A percentile compares a stretch with the other conserved stretches of the same genome.
Conservation (phyloP, 2,329 filamentous ascomycete genomes). For the Nemania sp. region DNA sequence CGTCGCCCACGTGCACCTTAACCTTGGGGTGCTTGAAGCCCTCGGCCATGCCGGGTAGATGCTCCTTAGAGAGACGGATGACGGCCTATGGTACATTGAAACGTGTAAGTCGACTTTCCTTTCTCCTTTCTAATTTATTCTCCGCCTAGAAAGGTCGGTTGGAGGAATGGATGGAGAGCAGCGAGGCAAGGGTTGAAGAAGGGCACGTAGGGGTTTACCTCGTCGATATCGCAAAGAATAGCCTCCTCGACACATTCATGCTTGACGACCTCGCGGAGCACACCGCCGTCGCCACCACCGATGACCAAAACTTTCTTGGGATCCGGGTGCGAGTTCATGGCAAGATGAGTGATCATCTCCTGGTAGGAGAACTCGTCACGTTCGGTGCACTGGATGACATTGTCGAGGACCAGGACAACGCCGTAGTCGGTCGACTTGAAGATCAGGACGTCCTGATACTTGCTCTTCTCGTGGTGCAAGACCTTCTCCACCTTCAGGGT, state of each 20-base stretch:
- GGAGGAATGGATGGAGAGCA: background rate
- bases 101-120: background rate
- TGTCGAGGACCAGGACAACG: constrained; percentile 94
- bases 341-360: constrained; percentile 99
- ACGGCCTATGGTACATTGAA: constrained; percentile 64
- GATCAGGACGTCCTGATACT: constrained; percentile 98
- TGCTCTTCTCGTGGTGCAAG: constrained; percentile 97
- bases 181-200: constrained; percentile 41
- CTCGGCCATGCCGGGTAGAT: constrained; percentile 89
- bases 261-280: constrained; percentile 98
- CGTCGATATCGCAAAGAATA: constrained; percentile 96
- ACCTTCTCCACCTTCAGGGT: constrained; percentile 97
- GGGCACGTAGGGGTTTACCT: constrained; percentile 53
- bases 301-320: constrained; percentile 99
- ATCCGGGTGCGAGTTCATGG: constrained; percentile 97
- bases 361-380: constrained; percentile 99
- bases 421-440: constrained; percentile 98
- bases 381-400: constrained; percentile 98
- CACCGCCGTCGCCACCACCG: constrained; percentile 94
- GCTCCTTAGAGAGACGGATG: constrained; percentile 97
- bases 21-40: constrained; percentile 94
- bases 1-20: constrained; percentile 90
- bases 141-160: background rate
- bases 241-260: constrained; percentile 97
- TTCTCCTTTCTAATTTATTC: background rate